Conservation (phyloP, 2,329 filamentous ascomycete genomes). For the Mariannaea sp. region DNA sequence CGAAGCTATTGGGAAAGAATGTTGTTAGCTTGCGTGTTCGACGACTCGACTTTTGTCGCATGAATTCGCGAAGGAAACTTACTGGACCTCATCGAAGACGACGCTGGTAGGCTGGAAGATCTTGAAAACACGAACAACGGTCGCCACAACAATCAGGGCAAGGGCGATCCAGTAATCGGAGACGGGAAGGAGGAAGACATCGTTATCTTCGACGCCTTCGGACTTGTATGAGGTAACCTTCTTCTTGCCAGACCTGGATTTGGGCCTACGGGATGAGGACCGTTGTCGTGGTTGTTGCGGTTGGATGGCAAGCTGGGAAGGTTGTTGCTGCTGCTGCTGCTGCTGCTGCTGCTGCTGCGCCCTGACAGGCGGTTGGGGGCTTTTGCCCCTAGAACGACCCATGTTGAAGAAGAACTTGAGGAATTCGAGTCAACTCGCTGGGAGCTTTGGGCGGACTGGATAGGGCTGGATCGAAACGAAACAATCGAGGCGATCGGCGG, state of each 20-base stretch:
- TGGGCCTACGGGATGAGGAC: conserved; percentile 17
- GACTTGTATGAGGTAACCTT: conserved; percentile 68
- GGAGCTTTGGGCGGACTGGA: conserved; percentile 11
- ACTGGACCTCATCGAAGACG: conserved; percentile 99
- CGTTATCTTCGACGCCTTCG: conserved; percentile 83
- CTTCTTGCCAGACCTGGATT: conserved; percentile 35
- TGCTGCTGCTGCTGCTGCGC: conserved; percentile 11
- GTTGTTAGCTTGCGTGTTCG: conserved; percentile 22
- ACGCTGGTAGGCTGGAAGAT: conserved; percentile 97
- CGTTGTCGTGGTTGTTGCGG: conserved; percentile 18
- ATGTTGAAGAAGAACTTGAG: conserved; percentile 34
- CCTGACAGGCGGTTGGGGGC: conserved; percentile 42
- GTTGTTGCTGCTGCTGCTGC: conserved; percentile 23
- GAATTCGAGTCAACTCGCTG: conserved; percentile 17
- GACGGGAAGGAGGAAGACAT: conserved; percentile 83
- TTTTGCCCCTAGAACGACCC: conserved; percentile 46
- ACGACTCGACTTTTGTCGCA: not conserved
- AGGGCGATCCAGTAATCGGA: conserved; percentile 82
- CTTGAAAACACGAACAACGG: conserved; percentile 84
- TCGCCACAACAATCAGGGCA: conserved; percentile 73
- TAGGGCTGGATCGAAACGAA: not conserved
- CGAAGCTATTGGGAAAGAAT: conserved; percentile 67
- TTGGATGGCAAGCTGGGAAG: conserved; percentile 24
- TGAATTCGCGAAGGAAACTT: conserved; percentile 49
- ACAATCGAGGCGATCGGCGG: conserved; percentile 12